Evolutionary conservation across 495 filamentous ascomycete genomes (phyloP).

Genomic region (Daldinia bambusicola): DNA sequence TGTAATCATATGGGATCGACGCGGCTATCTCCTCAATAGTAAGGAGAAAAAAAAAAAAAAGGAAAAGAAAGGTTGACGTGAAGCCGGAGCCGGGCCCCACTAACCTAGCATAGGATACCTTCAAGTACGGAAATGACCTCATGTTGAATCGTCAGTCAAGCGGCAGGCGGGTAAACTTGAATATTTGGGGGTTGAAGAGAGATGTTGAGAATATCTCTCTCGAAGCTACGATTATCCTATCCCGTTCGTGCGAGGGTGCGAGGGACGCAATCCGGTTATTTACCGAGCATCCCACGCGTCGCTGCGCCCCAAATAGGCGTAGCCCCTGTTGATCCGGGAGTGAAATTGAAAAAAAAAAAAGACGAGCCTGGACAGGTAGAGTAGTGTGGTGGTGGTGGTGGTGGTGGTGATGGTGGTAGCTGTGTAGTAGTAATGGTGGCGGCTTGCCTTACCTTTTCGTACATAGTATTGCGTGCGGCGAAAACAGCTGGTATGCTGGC

Average conservation of each 20-base stretch:
- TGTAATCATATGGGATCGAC: conserved; percentile 41
- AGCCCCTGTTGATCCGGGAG: conserved; percentile 45
- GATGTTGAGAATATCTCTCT: conserved; percentile 8
- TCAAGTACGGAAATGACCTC: conserved; percentile 26
- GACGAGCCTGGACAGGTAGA: conserved; percentile 28
- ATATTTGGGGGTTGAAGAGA: conserved; percentile 11
- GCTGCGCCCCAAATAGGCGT: conserved; percentile 39
- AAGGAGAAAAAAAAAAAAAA: conserved; percentile 26
- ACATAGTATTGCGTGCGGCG: conserved; percentile 5
- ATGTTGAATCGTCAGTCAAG: conserved; percentile 19
- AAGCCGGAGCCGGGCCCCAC: conserved; percentile 29
- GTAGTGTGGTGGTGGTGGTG: not conserved
- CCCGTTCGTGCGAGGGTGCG: conserved; percentile 43
- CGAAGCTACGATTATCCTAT: conserved; percentile 14
- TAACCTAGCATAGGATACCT: conserved; percentile 4
- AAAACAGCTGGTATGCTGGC: not conserved
- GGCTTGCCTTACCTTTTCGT: conserved; percentile 15
- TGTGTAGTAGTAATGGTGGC: not conserved
- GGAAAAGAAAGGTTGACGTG: conserved; percentile 31
- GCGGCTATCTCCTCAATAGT: conserved; percentile 40
- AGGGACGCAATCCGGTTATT: conserved; percentile 42
- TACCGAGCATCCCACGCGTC: conserved; percentile 44
- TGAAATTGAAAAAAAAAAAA: conserved; percentile 32
- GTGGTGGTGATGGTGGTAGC: no score
- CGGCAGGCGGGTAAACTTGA: conserved; percentile 38